Evolutionary conservation across 345 rosid genomes (phyloP).

Genomic region (Mangifera indica): DNA sequence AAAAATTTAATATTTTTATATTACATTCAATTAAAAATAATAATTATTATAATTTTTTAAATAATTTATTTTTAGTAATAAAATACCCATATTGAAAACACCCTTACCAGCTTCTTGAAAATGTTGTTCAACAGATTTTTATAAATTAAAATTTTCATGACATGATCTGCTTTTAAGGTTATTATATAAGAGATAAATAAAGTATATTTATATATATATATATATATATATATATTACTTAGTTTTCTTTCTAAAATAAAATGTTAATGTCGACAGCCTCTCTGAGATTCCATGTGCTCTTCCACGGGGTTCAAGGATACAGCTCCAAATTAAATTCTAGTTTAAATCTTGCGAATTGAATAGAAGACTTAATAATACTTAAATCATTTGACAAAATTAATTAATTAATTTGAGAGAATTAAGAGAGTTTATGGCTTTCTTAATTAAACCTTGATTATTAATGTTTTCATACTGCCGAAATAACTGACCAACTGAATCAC

Average conservation of each 20-base stretch:
- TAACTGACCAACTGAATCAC: not conserved
- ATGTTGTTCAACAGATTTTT: no score
- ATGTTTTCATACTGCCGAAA: not conserved
- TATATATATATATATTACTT: no score
- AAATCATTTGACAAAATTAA: not conserved
- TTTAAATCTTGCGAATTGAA: not conserved
- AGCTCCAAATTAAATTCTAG: not conserved
- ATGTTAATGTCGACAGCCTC: slow-evolving; percentile 22
- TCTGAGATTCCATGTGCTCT: slow-evolving; percentile 16
- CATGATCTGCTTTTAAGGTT: no score
- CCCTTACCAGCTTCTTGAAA: no score
- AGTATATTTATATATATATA: no score
- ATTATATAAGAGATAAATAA: no score
- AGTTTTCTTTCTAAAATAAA: not conserved
- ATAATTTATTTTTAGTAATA: no score
- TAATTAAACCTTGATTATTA: not conserved
- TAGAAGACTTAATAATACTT: not conserved
- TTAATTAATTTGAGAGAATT: not conserved
- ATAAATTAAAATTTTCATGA: no score
- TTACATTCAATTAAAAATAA: no score
- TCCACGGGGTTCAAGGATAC: slow-evolving; percentile 8
- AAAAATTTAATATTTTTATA: no score
- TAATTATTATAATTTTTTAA: no score
- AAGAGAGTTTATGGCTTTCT: not conserved
- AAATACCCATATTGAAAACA: no score